Percentiles rank a stretch among this genome's conserved stretches.
These are phyloP conservation scores for Yarrowia keelungensis DNA, from an alignment of 805 yeast species.

Conservation along the genomic window DNA sequence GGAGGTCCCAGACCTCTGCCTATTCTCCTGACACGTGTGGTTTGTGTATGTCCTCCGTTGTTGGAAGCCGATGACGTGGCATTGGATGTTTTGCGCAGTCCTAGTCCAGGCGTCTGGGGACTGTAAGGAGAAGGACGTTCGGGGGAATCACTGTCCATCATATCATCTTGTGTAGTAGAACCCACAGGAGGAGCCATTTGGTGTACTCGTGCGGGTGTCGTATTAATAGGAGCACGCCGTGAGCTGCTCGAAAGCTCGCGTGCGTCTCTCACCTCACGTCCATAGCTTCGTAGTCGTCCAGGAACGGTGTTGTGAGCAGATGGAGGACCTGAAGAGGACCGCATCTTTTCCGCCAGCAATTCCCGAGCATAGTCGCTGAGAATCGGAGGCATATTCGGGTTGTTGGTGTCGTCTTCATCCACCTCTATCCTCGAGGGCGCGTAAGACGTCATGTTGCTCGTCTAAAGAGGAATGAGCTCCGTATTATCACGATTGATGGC, in stretches of 20 bases:
- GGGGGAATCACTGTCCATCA: slow-evolving; percentile 33
- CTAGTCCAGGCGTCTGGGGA: slow-evolving; percentile 27
- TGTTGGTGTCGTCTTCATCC: slow-evolving; percentile 54
- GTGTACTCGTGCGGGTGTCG: slow-evolving; percentile 9
- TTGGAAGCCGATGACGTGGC: slow-evolving; percentile 5
- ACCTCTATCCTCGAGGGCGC: slow-evolving; percentile 37
- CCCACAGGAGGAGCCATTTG: neutral
- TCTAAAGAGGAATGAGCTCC: too few species aligned
- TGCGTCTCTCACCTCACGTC: slow-evolving; percentile 1
- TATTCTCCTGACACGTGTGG: slow-evolving; percentile 14
- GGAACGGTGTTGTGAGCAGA: neutral
- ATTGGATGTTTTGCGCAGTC: neutral
- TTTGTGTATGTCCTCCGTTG: slow-evolving; percentile 1
- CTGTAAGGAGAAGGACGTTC: slow-evolving; percentile 20
- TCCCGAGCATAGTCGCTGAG: slow-evolving; percentile 66
- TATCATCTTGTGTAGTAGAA: neutral
- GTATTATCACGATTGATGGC: neutral
- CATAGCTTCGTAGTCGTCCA: slow-evolving; percentile 12
- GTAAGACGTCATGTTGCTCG: slow-evolving; percentile 32
- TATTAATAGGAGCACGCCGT: neutral
- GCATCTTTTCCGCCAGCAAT: slow-evolving; percentile 51
- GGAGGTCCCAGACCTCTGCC: slow-evolving; percentile 38
- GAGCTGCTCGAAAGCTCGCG: slow-evolving; percentile 1
- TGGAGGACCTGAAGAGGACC: slow-evolving; percentile 6
- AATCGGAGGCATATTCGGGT: slow-evolving; percentile 64